Percentiles rank a stretch among this genome's conserved stretches.
These are phyloP conservation scores for Hymenoscyphus infarciens DNA, from an alignment of 2,329 filamentous ascomycete genomes.

Conservation along the genomic window DNA sequence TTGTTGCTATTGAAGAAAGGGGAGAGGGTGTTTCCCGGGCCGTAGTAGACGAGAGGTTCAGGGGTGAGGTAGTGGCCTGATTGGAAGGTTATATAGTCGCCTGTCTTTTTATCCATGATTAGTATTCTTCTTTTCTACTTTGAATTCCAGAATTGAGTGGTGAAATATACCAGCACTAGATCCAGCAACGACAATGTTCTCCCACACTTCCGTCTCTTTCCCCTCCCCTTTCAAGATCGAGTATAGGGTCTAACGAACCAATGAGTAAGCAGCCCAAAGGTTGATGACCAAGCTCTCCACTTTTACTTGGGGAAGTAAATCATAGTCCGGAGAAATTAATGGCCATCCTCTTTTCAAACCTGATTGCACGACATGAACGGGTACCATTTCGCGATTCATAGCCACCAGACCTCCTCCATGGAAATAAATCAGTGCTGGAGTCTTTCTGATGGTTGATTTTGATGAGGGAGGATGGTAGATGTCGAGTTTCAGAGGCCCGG, in stretches of 20 bases:
- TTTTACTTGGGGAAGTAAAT: slow-evolving; percentile 9
- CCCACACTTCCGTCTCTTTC: slow-evolving; percentile 6
- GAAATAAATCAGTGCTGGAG: slow-evolving; percentile 15
- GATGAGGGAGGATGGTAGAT: slow-evolving; percentile 9
- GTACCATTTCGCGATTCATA: slow-evolving; percentile 10
- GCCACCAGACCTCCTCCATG: slow-evolving; percentile 14
- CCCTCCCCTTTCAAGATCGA: background rate
- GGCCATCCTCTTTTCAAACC: slow-evolving; percentile 13
- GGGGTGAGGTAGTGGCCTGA: slow-evolving; percentile 12
- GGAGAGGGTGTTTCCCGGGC: background rate
- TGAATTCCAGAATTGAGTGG: no score
- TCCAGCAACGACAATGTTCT: slow-evolving; percentile 12
- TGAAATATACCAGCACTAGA: slow-evolving; percentile 13
- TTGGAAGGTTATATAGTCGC: slow-evolving; percentile 11
- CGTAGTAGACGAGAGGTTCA: slow-evolving; percentile 13
- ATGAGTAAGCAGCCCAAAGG: slow-evolving; percentile 11
- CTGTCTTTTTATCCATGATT: background rate
- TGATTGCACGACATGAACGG: slow-evolving; percentile 13
- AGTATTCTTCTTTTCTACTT: background rate
- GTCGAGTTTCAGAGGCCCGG: slow-evolving; percentile 8
- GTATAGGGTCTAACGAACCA: slow-evolving; percentile 8
- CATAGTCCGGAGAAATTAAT: slow-evolving; percentile 13
- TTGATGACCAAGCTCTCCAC: slow-evolving; percentile 9
- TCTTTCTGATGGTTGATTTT: background rate
- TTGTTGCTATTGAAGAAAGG: slow-evolving; percentile 8